Evolutionary conservation across 257 asterid genomes (phyloP).

Genomic region (Osmanthus fragrans): DNA sequence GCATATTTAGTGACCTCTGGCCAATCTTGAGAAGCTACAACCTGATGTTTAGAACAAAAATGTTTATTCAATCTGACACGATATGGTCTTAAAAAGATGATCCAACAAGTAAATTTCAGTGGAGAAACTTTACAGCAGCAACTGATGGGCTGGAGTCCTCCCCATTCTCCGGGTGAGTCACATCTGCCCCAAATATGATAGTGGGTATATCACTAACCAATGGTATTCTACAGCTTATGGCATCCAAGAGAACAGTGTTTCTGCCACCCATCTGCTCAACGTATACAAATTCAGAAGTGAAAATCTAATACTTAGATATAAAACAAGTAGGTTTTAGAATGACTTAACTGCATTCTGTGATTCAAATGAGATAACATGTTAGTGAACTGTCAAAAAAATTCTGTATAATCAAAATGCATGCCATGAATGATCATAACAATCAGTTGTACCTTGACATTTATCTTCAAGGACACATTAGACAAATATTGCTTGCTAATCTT

Average conservation of each 20-base stretch:
- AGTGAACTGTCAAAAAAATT: neutral
- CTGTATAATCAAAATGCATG: neutral
- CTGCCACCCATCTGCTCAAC: constrained; percentile 93
- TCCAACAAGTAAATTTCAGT: neutral
- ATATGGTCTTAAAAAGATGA: neutral
- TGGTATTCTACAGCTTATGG: constrained; percentile 91
- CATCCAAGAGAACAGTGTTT: constrained; percentile 55
- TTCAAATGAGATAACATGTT: neutral
- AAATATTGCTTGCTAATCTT: constrained; percentile 93
- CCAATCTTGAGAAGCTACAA: constrained; percentile 99
- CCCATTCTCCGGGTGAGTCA: constrained; percentile 97
- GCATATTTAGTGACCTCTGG: constrained; percentile 99
- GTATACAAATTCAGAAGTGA: neutral
- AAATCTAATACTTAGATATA: neutral
- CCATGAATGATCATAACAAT: neutral
- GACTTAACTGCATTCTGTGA: neutral
- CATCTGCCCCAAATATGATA: constrained; percentile 98
- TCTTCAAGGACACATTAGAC: constrained; percentile 97
- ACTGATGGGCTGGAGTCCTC: constrained; percentile 97
- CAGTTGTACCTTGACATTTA: constrained; percentile 79
- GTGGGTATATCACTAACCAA: constrained; percentile 96
- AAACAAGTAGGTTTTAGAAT: neutral
- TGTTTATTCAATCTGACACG: constrained; percentile 11
- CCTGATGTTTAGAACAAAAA: constrained; percentile 41
- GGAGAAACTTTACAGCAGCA: constrained; percentile 72